Base-by-base conservation (phyloP, 1,284 basidiomycete species). In the Coriolopsis trogii region DNA sequence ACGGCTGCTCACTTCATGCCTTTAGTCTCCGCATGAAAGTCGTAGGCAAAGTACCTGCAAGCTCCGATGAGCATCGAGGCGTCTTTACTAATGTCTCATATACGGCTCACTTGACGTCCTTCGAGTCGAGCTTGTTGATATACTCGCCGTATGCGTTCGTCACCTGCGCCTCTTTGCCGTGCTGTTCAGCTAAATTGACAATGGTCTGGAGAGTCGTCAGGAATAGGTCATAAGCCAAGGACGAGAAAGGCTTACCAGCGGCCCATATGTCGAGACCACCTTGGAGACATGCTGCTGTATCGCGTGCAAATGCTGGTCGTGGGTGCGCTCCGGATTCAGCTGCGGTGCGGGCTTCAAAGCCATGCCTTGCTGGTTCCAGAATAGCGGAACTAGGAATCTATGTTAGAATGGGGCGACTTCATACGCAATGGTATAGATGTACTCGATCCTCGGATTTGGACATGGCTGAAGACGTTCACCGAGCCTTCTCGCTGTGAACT, bases 401-500 rank as follows among this genome's bases (percentile, higher is more conserved):
- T 18, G 34, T 45, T 25, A 59, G 40, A 55, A 24, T 43, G 59
- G 33, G 38, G 18, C 49, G 30, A 9, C 9, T 23, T 15, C 39
- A 23, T n/a, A 25, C 13, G 52, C 21, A 34, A 44, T 6, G 24
- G 41, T 38, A 36, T 36, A 56, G 50, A 71, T 81, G 55, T 60
- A 89, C 91, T 93, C 16, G 93, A 95, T 7, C 95, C 95, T 62
- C 95, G 81, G 40, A 92, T 82, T 70, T 97, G 93, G 0, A 94
- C 81, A 70, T 94, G 93, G 56, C 89, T 86, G 68, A 95, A 95
- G 6, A 93, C 72, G 62, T 95, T 94, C 20, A 76, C 71, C 49
- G 79, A 80, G 10, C 78, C 82, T 61, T 91, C 87, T 7, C 87
- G 77, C 87, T 91, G 55, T 8, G 15, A n/a, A 70, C 36, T 50